phyloP scores from a whole-genome alignment of 2,329 filamentous ascomycete genomes.

The Monosporascus sp. region DNA sequence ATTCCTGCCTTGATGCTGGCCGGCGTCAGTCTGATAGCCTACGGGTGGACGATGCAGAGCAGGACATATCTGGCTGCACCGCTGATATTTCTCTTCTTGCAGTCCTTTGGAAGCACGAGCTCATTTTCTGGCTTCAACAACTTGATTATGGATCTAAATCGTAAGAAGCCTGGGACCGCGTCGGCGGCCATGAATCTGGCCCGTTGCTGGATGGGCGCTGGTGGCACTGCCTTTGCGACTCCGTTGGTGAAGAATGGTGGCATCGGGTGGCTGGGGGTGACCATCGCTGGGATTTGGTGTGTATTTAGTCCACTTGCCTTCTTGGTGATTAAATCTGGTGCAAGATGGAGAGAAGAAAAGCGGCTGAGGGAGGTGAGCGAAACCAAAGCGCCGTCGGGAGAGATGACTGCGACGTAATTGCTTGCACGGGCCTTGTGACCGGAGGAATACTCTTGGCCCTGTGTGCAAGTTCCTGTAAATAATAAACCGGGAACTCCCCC shows the following conservation, averaged over 20 bases:
- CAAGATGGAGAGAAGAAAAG: constrained; percentile 1
- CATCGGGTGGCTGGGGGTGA: not conserved
- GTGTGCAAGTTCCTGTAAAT: too few species aligned
- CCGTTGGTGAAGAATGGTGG: not conserved
- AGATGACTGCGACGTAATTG: too few species aligned
- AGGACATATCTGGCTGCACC: not conserved
- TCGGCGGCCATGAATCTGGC: constrained; percentile 1
- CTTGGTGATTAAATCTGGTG: not conserved
- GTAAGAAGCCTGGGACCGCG: not conserved
- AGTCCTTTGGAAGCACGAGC: not conserved
- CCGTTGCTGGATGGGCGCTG: constrained; percentile 2
- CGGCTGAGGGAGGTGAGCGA: not conserved
- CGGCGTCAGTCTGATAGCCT: constrained; percentile 45
- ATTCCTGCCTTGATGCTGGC: constrained; percentile 50
- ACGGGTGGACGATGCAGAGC: constrained; percentile 51
- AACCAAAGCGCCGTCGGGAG: too few species aligned
- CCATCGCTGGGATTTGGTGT: not conserved
- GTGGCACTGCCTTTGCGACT: constrained; percentile 1
- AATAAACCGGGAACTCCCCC: too few species aligned
- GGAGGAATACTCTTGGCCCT: too few species aligned
- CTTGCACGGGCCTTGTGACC: too few species aligned
- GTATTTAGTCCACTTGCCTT: constrained; percentile 1
- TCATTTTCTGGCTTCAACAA: not conserved
- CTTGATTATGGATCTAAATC: constrained; percentile 1
- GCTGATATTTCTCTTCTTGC: not conserved